These are phyloP conservation scores for Chlamydomonas sp. DNA, from an alignment of 139 green algal genomes.

Conservation along the genomic window DNA sequence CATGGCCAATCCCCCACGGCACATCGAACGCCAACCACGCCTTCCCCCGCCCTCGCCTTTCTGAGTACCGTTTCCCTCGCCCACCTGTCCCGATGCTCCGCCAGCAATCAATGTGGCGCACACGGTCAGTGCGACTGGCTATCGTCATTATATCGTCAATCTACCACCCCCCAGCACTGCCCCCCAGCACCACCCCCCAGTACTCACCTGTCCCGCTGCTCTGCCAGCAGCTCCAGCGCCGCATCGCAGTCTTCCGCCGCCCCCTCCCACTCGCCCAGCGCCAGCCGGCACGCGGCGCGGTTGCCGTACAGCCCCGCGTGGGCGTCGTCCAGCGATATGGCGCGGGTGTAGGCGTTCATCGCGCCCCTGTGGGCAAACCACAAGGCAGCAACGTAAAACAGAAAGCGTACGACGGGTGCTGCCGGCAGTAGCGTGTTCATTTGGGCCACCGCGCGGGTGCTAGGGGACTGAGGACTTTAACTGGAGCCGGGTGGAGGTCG, in stretches of 20 bases:
- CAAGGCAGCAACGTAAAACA: not conserved
- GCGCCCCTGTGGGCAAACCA: conserved; percentile 48
- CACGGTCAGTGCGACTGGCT: too few relatives aligned
- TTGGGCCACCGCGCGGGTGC: too few relatives aligned
- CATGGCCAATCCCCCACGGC: too few relatives aligned
- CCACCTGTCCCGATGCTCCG: too few relatives aligned
- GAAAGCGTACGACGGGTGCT: not conserved
- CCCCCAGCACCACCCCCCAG: not conserved
- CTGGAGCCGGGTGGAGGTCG: too few relatives aligned
- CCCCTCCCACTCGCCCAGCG: conserved; percentile 39
- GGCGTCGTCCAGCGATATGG: conserved; percentile 61
- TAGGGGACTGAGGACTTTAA: too few relatives aligned
- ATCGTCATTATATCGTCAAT: too few relatives aligned
- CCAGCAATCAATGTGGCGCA: too few relatives aligned
- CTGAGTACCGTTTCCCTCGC: too few relatives aligned
- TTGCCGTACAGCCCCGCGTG: conserved; percentile 55
- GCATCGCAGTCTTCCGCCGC: conserved; percentile 59
- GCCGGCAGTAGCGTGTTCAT: too few relatives aligned
- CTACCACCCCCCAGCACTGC: not conserved
- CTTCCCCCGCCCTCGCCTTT: too few relatives aligned
- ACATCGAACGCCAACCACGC: too few relatives aligned
- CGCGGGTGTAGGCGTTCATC: conserved; percentile 69
- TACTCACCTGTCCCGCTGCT: not conserved
- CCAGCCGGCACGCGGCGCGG: conserved; percentile 62
- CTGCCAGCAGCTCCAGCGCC: conserved; percentile 55